Evolutionary conservation across 306 rosid genomes (phyloP).

Genomic region (Corylus americana): DNA sequence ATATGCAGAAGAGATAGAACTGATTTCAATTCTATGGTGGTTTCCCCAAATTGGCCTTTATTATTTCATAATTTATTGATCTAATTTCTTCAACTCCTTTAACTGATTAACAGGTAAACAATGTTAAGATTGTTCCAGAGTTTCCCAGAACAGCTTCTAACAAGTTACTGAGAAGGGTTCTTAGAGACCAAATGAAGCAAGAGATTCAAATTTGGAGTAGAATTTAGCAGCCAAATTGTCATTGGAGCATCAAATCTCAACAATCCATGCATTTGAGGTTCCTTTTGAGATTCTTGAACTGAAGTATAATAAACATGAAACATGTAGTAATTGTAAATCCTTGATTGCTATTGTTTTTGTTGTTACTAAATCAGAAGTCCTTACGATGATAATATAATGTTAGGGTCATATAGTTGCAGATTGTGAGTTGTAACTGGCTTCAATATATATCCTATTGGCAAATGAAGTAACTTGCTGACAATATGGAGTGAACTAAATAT

Average conservation of each 20-base stretch:
- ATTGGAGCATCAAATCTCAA: not conserved
- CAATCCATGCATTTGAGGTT: not conserved
- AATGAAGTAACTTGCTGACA: not conserved
- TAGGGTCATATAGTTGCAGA: not conserved
- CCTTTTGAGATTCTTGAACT: not conserved
- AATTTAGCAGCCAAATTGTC: conserved; percentile 37
- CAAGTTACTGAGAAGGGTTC: conserved; percentile 74
- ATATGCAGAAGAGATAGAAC: conserved; percentile 3
- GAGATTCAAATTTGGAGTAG: conserved; percentile 60
- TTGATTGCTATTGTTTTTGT: not conserved
- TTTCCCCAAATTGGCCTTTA: conserved; percentile 7
- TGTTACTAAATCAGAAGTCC: not conserved
- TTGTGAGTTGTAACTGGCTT: not conserved
- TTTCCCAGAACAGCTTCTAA: conserved; percentile 85
- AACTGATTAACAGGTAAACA: conserved; percentile 49
- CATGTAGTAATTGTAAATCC: not conserved
- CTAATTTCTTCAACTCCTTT: not conserved
- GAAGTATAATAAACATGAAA: not conserved
- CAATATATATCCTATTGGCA: not conserved
- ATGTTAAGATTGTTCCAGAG: conserved; percentile 56
- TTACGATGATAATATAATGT: not conserved
- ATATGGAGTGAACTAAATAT: not conserved
- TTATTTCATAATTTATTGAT: conserved; percentile 4
- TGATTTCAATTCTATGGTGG: conserved; percentile 6
- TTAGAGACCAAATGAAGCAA: conserved; percentile 75